Conservation (phyloP, 2,329 filamentous ascomycete genomes). For the Phialophora macrospora region DNA sequence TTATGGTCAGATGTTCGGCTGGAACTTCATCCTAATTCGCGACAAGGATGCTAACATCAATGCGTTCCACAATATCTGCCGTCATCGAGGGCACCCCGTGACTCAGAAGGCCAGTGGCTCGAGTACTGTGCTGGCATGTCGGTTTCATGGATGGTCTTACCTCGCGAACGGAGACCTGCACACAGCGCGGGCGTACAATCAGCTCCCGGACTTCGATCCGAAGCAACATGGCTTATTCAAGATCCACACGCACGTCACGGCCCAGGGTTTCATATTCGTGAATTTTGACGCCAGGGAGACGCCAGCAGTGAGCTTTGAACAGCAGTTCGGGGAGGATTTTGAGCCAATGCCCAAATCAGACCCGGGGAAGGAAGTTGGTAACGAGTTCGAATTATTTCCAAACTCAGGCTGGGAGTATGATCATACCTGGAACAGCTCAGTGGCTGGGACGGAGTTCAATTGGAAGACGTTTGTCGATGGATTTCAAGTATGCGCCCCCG, state of each 20-base stretch:
- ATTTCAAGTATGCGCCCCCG: slow-evolving; percentile 25
- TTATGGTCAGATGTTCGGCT: slow-evolving; percentile 49
- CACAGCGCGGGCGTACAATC: slow-evolving; percentile 64
- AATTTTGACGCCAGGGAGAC: slow-evolving; percentile 57
- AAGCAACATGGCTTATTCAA: slow-evolving; percentile 60
- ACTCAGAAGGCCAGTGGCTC: slow-evolving; percentile 45
- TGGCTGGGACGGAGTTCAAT: slow-evolving; percentile 60
- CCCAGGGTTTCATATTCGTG: slow-evolving; percentile 59
- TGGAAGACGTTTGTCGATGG: slow-evolving; percentile 56
- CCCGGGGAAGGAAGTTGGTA: slow-evolving; percentile 30
- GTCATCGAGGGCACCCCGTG: slow-evolving; percentile 63
- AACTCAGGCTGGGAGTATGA: slow-evolving; percentile 62
- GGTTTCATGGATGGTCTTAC: slow-evolving; percentile 69
- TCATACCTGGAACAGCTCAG: slow-evolving; percentile 58
- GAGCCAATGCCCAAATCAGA: slow-evolving; percentile 43
- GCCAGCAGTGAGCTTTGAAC: slow-evolving; percentile 58
- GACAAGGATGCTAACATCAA: slow-evolving; percentile 61
- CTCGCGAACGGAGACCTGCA: slow-evolving; percentile 62
- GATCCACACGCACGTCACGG: slow-evolving; percentile 35
- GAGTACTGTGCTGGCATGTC: slow-evolving; percentile 59
- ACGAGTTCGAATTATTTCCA: slow-evolving; percentile 53
- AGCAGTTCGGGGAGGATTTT: slow-evolving; percentile 58
- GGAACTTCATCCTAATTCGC: slow-evolving; percentile 59
- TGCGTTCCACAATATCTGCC: slow-evolving; percentile 67
- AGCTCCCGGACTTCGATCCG: slow-evolving; percentile 64